Conservation (phyloP, 1,284 basidiomycete species). For the Puccinia hordei region DNA sequence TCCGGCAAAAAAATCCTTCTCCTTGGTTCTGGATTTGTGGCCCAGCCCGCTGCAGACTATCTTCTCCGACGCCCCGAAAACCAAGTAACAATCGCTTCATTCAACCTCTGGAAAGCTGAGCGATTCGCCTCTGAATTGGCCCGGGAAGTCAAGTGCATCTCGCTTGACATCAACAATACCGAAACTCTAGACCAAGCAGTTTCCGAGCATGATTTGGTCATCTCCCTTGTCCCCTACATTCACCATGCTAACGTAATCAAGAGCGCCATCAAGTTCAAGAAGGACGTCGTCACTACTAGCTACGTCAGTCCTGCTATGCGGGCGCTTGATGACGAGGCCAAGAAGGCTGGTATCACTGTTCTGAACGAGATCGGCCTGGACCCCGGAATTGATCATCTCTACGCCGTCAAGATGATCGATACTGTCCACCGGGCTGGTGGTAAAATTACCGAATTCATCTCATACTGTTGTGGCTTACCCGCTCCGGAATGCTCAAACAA, state of each 20-base stretch:
- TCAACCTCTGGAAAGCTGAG: conserved; percentile 75
- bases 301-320: conserved; percentile 89
- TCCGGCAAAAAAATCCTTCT: conserved; percentile 75
- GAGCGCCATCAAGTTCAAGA: conserved; percentile 91
- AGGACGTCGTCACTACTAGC: conserved; percentile 92
- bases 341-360: conserved; percentile 87
- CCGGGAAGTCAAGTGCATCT: conserved; percentile 67
- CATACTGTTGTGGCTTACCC: conserved; percentile 94
- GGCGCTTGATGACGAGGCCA: conserved; percentile 78
- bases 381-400: conserved; percentile 72
- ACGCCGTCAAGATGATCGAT: conserved; percentile 93
- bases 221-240: conserved; percentile 95
- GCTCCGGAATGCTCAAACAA: conserved; percentile 86
- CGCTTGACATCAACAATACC: conserved; percentile 78
- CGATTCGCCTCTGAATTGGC: conserved; percentile 71
- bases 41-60: conserved; percentile 90
- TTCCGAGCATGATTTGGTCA: conserved; percentile 85
- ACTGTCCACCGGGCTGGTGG: conserved; percentile 93
- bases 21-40: conserved; percentile 92
- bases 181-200: conserved; percentile 77
- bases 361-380: conserved; percentile 99
- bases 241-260: conserved; percentile 88
- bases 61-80: conserved; percentile 80
- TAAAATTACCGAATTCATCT: conserved; percentile 83
- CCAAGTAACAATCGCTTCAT: conserved; percentile 82